Conservation (phyloP, 169 alveolate genomes). For the Plasmodium cynomolgi region DNA sequence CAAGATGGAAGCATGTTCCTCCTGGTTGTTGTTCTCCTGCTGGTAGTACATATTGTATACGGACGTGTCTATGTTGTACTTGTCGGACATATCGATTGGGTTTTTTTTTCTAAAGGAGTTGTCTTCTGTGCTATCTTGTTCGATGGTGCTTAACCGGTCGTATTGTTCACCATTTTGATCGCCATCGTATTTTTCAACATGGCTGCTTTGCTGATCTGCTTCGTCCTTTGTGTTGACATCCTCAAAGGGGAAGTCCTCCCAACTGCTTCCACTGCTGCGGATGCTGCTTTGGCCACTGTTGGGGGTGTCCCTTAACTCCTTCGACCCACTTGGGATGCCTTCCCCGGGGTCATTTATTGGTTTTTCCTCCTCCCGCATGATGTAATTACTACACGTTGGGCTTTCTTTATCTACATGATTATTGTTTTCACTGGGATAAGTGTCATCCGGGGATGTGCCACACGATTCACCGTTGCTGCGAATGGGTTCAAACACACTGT, state of each 20-base stretch:
- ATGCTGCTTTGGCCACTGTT: neutral
- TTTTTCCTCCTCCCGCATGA: neutral
- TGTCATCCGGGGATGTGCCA: neutral
- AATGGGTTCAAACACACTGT: neutral
- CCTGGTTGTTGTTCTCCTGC: neutral
- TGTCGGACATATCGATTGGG: conserved; percentile 22
- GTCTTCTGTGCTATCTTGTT: neutral
- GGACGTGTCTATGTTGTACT: conserved; percentile 6
- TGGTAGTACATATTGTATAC: conserved; percentile 22
- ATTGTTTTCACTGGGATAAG: neutral
- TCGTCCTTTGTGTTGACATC: neutral
- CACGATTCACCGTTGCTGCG: neutral
- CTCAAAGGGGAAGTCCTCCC: neutral
- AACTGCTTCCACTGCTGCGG: neutral
- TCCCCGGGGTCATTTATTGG: neutral
- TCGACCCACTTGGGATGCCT: neutral
- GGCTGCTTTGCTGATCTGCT: neutral
- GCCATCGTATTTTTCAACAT: neutral
- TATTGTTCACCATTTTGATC: neutral
- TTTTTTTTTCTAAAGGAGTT: neutral
- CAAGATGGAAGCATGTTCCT: neutral
- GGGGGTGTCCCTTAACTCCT: neutral
- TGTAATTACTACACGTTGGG: neutral
- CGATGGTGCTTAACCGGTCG: neutral
- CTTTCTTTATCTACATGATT: neutral